Evolutionary conservation across 257 asterid genomes (phyloP), one percentile per base, ranked within the genome.

Genomic region (Capsicum rhomboideum): DNA sequence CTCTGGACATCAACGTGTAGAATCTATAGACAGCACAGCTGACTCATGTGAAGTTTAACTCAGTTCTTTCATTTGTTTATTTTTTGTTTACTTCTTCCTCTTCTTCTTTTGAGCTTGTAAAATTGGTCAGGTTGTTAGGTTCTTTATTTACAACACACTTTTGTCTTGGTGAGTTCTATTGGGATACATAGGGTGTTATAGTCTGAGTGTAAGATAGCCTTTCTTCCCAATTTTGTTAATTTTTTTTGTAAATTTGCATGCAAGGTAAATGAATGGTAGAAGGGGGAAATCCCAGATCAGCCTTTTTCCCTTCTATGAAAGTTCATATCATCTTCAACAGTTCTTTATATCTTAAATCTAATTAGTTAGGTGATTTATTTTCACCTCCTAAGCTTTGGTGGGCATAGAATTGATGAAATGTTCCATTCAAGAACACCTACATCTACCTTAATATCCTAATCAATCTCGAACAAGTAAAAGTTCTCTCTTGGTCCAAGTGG

Each of bases 21-120:
- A 94, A 86, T 96, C 99, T 29, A 26, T 85, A 85, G 96, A 90
- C 83, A 94, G 98, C 90, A 89, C 84, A 26, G 87, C 91, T 58
- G 98, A 93, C 54, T 94, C 98, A 1, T 26, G 87, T 82, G 97
- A 91, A 78, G 91, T 91, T 74, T 96, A 79, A 87, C 56, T 82
- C 58, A 26, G 77, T 34, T 82, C 52, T 83, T 67, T 50, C 69
- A 79, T 83, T 79, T 52, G 71, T 85, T 84, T 61, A 49, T 40
- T 59, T 20, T 16, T 56, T 61, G 31, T 26, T 61, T 17, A 18
- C 61, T 80, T 50, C 68, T 80, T 40, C 3, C 52, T 29, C 67
- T 59, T 21, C 34, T 82, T 31, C 2, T 31, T 85, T 88, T 85
- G 78, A 55, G 85, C 44, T 37, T 87, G 91, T 85, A 84, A 78